Base-by-base conservation (phyloP, 2,329 filamentous ascomycete genomes). In the Magnaporthiopsis rhizophila region DNA sequence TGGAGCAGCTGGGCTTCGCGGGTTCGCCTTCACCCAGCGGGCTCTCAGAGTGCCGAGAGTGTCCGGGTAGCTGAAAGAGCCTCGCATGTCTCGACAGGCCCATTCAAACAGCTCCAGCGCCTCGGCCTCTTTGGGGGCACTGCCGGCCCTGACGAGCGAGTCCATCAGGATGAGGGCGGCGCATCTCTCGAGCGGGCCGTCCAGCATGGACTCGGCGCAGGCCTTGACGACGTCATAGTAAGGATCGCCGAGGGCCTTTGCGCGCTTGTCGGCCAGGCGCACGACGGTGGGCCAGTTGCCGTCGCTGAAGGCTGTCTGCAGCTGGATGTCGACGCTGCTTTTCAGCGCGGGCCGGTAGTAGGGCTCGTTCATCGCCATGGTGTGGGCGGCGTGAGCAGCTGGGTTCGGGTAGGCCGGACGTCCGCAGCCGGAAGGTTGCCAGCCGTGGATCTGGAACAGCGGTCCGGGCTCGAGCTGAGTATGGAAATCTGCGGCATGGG, bases 181-280 rank as follows among this genome's bases (percentile, higher is more conserved):
- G 18, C 76, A 76, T 68, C 79, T 80, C 64, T 82, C 78, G 2
- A 69, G 67, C 0, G 81, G 76, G 59, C 81, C 79, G 68, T 85
- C 83, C 2, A 83, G 72, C 69, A 81, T 79, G 26, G 81, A 80
- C 71, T 83, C 80, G 18, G 83, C 83, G 64, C 78, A 81, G 56
- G 80, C 71, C 67, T 79, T 82, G 65, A 83, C 73, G 30, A 77
- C 82, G 74, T 84, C 79, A 68, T 82, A 86, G 69, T 86, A 86
- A 9, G 80, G 75, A 58, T 86, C 83, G 62, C 83, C 83, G 58
- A 76, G 77, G 1, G 76, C 72, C 68, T 79, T 79, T 65, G 76
- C 75, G 34, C 81, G 76, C 72, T 83, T 81, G 66, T 82, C 80
- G 18, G 84, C 83, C 18, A 85, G 75, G 34, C 80, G 81, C 32